Conservation (phyloP, 176 grass and related monocot genomes). For the Chloris gayana region DNA sequence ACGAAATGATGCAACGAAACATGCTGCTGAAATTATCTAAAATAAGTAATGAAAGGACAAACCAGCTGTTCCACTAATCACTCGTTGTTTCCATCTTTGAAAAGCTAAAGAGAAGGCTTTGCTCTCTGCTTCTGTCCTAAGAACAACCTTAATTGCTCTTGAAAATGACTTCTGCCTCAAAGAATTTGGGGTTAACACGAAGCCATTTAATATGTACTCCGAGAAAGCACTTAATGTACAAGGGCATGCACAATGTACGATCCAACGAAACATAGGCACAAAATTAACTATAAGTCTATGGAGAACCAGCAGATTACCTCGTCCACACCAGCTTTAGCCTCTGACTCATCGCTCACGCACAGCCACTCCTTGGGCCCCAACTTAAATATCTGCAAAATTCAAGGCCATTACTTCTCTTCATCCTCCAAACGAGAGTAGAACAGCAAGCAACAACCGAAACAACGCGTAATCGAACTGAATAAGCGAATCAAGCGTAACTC, state of each 20-base stretch:
- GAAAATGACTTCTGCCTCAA: constrained; percentile 83
- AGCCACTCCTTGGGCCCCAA: constrained; percentile 69
- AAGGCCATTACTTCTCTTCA: constrained; percentile 22
- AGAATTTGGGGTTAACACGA: constrained; percentile 44
- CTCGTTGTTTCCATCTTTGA: constrained; percentile 80
- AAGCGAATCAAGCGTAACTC: not conserved
- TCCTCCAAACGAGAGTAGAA: not conserved
- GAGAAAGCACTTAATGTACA: constrained; percentile 38
- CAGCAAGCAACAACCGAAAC: not conserved
- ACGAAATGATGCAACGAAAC: constrained; percentile 24
- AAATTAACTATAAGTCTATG: constrained; percentile 20
- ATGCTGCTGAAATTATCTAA: constrained; percentile 41
- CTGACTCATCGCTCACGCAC: constrained; percentile 64
- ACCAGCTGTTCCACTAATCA: constrained; percentile 66
- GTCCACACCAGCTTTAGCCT: constrained; percentile 48
- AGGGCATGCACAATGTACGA: not conserved
- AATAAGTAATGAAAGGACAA: constrained; percentile 59
- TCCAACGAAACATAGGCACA: not conserved
- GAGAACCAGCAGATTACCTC: constrained; percentile 53
- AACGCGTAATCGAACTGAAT: not conserved
- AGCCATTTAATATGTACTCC: constrained; percentile 44
- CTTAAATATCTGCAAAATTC: constrained; percentile 67
- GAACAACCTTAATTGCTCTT: constrained; percentile 88
- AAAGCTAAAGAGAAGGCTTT: constrained; percentile 80
- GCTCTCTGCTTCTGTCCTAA: constrained; percentile 89